A percentile compares a stretch with the other conserved stretches of the same genome.
phyloP scores from a whole-genome alignment of 495 filamentous ascomycete genomes.

The Mytilinidion resinicola region DNA sequence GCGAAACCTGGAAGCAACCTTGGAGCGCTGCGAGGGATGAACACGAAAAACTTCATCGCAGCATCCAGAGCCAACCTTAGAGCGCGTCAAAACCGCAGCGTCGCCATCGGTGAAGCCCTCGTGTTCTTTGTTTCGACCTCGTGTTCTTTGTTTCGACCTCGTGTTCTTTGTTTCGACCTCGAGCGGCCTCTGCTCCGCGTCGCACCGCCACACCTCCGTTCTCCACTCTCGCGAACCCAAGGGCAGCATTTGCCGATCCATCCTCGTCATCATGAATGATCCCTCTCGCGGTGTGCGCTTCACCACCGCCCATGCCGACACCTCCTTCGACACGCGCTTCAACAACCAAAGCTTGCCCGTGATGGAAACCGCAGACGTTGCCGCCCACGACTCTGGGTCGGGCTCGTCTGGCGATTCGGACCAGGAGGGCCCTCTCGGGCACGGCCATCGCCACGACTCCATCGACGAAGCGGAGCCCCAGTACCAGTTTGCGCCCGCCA shows the following conservation, averaged over 20 bases:
- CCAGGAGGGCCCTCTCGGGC: conserved; percentile 13
- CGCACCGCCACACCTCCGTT: no score
- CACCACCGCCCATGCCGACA: neutral
- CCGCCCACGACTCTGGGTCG: conserved; percentile 13
- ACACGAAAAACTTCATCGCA: no score
- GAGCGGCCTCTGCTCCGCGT: no score
- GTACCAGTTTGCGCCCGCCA: conserved; percentile 25
- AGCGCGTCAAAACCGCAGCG: no score
- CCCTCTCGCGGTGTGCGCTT: conserved; percentile 1
- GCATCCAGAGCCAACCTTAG: no score
- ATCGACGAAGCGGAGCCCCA: conserved; percentile 18
- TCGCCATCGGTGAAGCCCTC: no score
- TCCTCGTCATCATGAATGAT: neutral
- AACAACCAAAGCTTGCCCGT: neutral
- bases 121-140: no score
- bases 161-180: no score
- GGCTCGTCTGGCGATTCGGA: conserved; percentile 24
- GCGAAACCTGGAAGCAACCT: no score
- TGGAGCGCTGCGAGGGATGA: no score
- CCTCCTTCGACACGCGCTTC: neutral
- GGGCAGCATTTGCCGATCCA: neutral
- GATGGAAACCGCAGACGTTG: conserved; percentile 10
- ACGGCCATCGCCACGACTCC: conserved; percentile 9
- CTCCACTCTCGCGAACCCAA: no score
- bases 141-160: no score